Percentiles rank a stretch among this genome's conserved stretches.
These are phyloP conservation scores for Senna tora DNA, from an alignment of 306 rosid species.

Conservation along the genomic window DNA sequence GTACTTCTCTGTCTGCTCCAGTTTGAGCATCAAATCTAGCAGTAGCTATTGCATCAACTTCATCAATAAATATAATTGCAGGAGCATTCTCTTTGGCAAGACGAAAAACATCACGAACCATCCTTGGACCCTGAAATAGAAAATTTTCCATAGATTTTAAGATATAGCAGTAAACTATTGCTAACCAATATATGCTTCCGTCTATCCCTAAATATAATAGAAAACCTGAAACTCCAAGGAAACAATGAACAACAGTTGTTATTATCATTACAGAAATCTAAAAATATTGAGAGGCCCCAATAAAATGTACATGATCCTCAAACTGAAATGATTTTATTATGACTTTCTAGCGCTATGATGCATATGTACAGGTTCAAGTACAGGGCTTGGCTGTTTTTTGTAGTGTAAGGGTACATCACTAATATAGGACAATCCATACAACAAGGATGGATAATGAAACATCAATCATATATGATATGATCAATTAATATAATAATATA, in stretches of 20 bases:
- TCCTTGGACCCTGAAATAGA: constrained; percentile 78
- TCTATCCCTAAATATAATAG: neutral
- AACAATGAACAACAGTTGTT: constrained; percentile 8
- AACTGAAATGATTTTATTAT: neutral
- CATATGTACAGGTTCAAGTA: too few species aligned
- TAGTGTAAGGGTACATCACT: too few species aligned
- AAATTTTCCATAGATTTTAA: constrained; percentile 18
- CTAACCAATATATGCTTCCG: constrained; percentile 12
- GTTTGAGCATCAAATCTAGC: constrained; percentile 99
- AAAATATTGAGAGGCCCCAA: neutral
- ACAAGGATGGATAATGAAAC: too few species aligned
- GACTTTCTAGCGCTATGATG: too few species aligned
- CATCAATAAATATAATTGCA: constrained; percentile 97
- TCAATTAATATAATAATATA: too few species aligned
- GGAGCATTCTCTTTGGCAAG: constrained; percentile 99
- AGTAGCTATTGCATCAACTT: constrained; percentile 99
- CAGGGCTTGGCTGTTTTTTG: too few species aligned
- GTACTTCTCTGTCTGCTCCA: constrained; percentile 99
- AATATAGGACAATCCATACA: too few species aligned
- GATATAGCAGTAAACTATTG: constrained; percentile 1
- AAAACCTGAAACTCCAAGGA: neutral
- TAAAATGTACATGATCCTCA: neutral
- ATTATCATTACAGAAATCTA: constrained; percentile 8
- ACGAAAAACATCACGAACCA: constrained; percentile 99
- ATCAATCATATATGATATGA: too few species aligned